A percentile compares a stretch with the other conserved stretches of the same genome.
Conservation (phyloP, 306 rosid genomes). For the Castanea mollissima region DNA sequence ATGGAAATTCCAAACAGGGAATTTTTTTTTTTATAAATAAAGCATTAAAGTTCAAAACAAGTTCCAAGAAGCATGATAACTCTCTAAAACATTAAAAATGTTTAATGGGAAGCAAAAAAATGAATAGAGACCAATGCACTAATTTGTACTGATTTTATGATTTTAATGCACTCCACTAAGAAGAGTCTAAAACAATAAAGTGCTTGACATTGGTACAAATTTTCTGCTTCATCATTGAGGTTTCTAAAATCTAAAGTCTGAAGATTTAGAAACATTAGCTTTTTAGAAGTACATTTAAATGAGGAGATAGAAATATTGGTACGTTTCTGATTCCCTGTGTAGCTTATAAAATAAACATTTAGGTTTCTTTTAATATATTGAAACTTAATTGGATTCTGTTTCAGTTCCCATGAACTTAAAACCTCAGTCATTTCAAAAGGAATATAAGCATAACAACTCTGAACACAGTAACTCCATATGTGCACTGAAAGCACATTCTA, state of each 20-base stretch:
- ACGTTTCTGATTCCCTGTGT: not conserved
- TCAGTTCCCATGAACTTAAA: not conserved
- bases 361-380: not conserved
- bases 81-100: not conserved
- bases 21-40: not conserved
- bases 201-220: not conserved
- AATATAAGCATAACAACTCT: not conserved
- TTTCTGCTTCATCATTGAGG: not conserved
- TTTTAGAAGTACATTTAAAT: not conserved
- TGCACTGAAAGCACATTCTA: not conserved
- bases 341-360: not conserved
- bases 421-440: not conserved
- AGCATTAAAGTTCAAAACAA: not conserved
- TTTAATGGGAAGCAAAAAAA: not conserved
- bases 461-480: not conserved
- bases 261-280: not conserved
- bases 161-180: too few relatives aligned
- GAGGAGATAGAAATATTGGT: not conserved
- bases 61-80: not conserved
- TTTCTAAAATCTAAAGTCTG: not conserved
- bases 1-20: not conserved
- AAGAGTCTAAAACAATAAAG: too few relatives aligned
- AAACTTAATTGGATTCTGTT: not conserved
- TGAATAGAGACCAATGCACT: not conserved
- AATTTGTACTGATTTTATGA: too few relatives aligned